Evolutionary conservation across 768 basidiomycete species (phyloP).

Genomic region (Pholiota microspora): DNA sequence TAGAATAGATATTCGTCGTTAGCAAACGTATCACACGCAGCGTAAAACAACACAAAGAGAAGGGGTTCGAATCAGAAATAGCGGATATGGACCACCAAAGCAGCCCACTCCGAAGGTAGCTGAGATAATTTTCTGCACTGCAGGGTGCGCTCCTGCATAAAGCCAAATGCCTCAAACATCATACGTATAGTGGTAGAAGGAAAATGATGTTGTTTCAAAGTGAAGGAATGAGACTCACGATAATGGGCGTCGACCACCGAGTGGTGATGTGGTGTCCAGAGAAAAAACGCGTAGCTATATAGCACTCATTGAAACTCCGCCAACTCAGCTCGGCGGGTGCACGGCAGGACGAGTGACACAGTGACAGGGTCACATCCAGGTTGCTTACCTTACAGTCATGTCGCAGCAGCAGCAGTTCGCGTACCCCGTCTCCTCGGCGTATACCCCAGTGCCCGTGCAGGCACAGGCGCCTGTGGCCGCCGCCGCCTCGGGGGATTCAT

Average conservation of each 20-base stretch:
- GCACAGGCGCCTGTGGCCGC: slow-evolving; percentile 12
- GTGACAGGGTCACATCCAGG: not conserved
- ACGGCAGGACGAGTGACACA: slow-evolving; percentile 18
- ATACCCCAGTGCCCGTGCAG: slow-evolving; percentile 24
- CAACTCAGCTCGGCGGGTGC: slow-evolving; percentile 23
- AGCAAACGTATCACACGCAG: not conserved
- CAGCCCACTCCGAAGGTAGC: slow-evolving; percentile 77
- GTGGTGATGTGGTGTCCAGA: not conserved
- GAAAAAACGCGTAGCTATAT: slow-evolving; percentile 14
- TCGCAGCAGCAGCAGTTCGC: slow-evolving; percentile 28
- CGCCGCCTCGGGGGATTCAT: slow-evolving; percentile 11
- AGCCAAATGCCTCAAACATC: slow-evolving; percentile 97
- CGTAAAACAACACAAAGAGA: not conserved
- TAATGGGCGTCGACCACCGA: slow-evolving; percentile 5
- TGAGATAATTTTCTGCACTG: slow-evolving; percentile 87
- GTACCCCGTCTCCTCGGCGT: slow-evolving; percentile 28
- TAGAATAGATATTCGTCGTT: too few relatives aligned
- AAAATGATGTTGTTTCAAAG: slow-evolving; percentile 8
- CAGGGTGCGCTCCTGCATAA: slow-evolving; percentile 67
- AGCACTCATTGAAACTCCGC: slow-evolving; percentile 28
- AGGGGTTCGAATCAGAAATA: slow-evolving; percentile 32
- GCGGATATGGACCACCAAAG: slow-evolving; percentile 46
- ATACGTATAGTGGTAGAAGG: slow-evolving; percentile 25
- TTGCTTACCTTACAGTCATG: slow-evolving; percentile 16
- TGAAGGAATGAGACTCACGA: slow-evolving; percentile 25